phyloP scores from a whole-genome alignment of 2,329 filamentous ascomycete genomes.

The Aureobasidium sp. region DNA sequence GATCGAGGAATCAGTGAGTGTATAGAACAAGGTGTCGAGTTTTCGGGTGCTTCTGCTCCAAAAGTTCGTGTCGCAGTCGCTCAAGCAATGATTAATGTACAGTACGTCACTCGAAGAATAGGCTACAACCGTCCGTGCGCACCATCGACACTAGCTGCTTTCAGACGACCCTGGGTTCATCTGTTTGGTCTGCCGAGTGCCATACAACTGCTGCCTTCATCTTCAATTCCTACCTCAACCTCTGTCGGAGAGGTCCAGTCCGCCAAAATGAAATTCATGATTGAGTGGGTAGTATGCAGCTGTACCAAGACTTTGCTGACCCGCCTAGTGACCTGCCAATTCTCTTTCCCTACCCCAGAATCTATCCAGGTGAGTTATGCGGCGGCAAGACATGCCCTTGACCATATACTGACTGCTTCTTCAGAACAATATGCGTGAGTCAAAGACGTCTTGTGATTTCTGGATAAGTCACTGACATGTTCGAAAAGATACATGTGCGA shows the following conservation, averaged over 20 bases:
- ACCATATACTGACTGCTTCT: conserved; percentile 16
- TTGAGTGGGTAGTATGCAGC: conserved; percentile 49
- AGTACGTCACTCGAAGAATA: neutral
- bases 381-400: neutral
- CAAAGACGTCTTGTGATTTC: neutral
- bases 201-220: neutral
- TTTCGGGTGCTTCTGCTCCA: neutral
- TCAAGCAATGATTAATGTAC: neutral
- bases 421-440: conserved; percentile 58
- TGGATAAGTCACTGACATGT: neutral
- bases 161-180: conserved; percentile 3
- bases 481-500: conserved; percentile 65
- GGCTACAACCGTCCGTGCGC: neutral
- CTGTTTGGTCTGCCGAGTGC: neutral
- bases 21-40: neutral
- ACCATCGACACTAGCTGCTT: neutral
- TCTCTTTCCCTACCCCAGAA: conserved; percentile 67
- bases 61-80: neutral
- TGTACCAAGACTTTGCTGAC: neutral
- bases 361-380: conserved; percentile 49
- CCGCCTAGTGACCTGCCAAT: conserved; percentile 55
- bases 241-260: neutral
- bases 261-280: conserved; percentile 67
- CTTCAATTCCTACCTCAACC: neutral
- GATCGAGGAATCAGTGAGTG: neutral